Base-by-base conservation (phyloP, 2,329 filamentous ascomycete genomes). In the Paraconiothyrium brasiliense region DNA sequence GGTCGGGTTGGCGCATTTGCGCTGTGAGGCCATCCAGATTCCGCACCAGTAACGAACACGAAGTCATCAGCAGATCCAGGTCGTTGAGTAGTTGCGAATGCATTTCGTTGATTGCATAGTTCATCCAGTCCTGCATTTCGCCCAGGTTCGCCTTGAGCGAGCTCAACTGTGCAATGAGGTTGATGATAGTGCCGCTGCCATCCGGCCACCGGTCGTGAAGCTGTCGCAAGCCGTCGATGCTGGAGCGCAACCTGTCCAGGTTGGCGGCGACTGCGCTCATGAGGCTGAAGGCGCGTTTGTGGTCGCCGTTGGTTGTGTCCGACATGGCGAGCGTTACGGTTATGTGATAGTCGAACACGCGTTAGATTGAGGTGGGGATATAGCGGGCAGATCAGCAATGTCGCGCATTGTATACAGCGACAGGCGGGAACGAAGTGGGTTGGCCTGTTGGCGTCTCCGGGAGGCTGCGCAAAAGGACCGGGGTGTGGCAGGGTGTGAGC, bases 91-190 rank as follows among this genome's bases (percentile, higher is more conserved):
- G 68, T 57, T 78, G 76, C 14, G 72, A 69, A 51, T 78, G 76
- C 66, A 78, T 65, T 57, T 77, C 74, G 47, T 69, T 65, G 54
- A 77, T 68, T 2, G 70, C 71, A 67, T 71, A 73, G 27, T 72
- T 72, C 59, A 78, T 71, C 74, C 73, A 76, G 59, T 77, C 74
- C 48, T 73, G 71, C 63, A 77, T 75, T 58, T 73, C 74, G 14
- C 67, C 70, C 49, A 77, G 69, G 49, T 71, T 75, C 14, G 75
- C 74, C 57, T 76, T 77, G 46, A 78, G 59, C 0, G 75, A 69
- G 1, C 75, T 75, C 35, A 77, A 57, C 57, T 78, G 75, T 49
- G 76, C 76, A 62, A 78, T 77, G 22, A 78, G 67, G 54, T 78
- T 77, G 63, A 78, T 78, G 20, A 70, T 73, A 8, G 68, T 69